Evolutionary conservation across 176 grass and related monocot genomes (phyloP).

Genomic region (Triticum urartu): DNA sequence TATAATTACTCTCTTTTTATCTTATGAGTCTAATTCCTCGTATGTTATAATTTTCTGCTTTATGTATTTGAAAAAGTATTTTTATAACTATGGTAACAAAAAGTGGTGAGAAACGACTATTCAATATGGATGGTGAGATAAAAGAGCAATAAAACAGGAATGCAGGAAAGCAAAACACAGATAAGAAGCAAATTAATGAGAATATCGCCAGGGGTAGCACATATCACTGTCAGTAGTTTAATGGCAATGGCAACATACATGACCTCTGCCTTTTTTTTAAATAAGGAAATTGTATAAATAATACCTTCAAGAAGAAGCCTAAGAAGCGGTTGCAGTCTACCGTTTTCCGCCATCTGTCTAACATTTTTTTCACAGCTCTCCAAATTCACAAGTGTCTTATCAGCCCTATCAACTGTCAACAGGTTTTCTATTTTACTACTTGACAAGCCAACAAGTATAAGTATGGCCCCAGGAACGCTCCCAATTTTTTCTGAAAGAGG

Average conservation of each 20-base stretch:
- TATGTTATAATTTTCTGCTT: slow-evolving; percentile 5
- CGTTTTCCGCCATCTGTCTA: slow-evolving; percentile 96
- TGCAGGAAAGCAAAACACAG: not conserved
- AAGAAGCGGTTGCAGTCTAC: slow-evolving; percentile 83
- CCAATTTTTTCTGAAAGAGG: slow-evolving; percentile 87
- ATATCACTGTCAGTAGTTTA: not conserved
- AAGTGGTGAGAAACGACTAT: not conserved
- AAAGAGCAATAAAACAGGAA: not conserved
- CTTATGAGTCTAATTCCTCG: no score
- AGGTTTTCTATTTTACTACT: slow-evolving; percentile 83
- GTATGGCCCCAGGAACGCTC: slow-evolving; percentile 72
- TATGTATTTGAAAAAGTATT: not conserved
- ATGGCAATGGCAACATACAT: not conserved
- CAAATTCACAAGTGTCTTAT: slow-evolving; percentile 79
- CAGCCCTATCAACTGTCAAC: slow-evolving; percentile 66
- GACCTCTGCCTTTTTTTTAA: not conserved
- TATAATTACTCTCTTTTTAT: not conserved
- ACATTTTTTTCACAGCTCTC: slow-evolving; percentile 94
- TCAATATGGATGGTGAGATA: not conserved
- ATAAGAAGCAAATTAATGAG: not conserved
- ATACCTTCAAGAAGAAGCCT: slow-evolving; percentile 92
- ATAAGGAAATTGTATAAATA: slow-evolving; percentile 11
- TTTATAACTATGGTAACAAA: not conserved
- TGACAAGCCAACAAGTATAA: slow-evolving; percentile 88
- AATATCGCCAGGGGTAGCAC: not conserved